phyloP scores from a whole-genome alignment of 163 green algal species.

The Coccomyxa subellipsoidea region DNA sequence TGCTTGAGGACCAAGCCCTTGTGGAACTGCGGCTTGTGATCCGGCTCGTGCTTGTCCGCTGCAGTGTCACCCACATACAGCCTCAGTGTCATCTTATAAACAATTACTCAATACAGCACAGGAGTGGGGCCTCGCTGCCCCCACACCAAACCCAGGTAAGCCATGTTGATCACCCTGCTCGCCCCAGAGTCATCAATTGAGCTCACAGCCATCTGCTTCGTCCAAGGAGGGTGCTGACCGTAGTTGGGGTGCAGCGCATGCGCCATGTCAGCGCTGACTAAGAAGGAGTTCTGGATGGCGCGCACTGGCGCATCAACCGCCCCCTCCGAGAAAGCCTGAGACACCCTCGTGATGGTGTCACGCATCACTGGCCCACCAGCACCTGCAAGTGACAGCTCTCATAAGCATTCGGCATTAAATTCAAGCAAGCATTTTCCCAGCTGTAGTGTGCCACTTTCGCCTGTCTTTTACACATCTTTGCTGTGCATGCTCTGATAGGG shows the following conservation, averaged over 20 bases:
- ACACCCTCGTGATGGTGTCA: constrained; percentile 78
- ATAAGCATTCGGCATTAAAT: too few species aligned
- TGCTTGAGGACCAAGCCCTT: constrained; percentile 91
- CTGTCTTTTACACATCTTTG: neutral
- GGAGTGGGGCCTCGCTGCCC: too few species aligned
- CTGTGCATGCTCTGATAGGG: neutral
- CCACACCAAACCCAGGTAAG: too few species aligned
- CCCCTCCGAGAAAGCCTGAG: constrained; percentile 43
- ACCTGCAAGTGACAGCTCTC: constrained; percentile 29
- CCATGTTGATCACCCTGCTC: too few species aligned
- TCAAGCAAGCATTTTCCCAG: too few species aligned
- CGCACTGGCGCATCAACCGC: constrained; percentile 62
- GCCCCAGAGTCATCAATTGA: too few species aligned
- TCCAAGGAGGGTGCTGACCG: neutral
- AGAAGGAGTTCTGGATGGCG: constrained; percentile 60
- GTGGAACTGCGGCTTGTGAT: constrained; percentile 64
- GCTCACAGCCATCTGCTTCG: too few species aligned
- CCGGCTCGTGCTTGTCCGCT: constrained; percentile 66
- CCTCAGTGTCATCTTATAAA: too few species aligned
- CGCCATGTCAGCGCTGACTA: constrained; percentile 95
- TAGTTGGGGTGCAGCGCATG: constrained; percentile 94
- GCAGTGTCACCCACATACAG: neutral
- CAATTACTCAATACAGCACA: too few species aligned
- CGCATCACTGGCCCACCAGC: constrained; percentile 77
- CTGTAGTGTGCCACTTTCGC: too few species aligned